phyloP scores from a whole-genome alignment of 129 eudicot genomes.

The Pulicaria dysenterica region DNA sequence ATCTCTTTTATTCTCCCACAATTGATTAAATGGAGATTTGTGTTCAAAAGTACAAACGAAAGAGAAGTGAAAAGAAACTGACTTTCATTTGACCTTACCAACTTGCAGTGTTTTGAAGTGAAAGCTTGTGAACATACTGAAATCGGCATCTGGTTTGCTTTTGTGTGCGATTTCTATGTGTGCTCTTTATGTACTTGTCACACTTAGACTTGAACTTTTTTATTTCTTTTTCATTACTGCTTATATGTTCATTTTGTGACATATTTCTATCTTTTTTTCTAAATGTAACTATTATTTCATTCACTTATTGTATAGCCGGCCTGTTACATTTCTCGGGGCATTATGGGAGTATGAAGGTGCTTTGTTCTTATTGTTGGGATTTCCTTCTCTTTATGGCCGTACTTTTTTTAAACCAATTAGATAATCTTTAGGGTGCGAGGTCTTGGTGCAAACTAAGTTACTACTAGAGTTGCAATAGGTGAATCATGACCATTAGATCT shows the following conservation, averaged over 20 bases:
- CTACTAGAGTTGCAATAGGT: too few relatives aligned
- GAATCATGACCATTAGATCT: too few relatives aligned
- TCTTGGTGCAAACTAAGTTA: too few relatives aligned
- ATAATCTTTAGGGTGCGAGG: too few relatives aligned
- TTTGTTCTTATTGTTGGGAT: too few relatives aligned
- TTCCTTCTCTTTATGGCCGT: too few relatives aligned
- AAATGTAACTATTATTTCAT: conserved; percentile 19
- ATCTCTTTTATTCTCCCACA: too few relatives aligned
- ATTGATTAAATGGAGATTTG: background rate
- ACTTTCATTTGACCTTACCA: too few relatives aligned
- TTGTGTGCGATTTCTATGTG: conserved; percentile 17
- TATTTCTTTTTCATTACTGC: background rate
- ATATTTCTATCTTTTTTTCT: background rate
- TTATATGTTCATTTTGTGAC: conserved; percentile 3
- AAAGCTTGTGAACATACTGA: conserved; percentile 28
- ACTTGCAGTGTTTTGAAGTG: conserved; percentile 59
- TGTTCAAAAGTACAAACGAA: background rate
- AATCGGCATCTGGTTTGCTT: conserved; percentile 20
- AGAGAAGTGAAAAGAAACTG: conserved; percentile 11
- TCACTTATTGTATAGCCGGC: background rate
- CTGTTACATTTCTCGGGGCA: too few relatives aligned
- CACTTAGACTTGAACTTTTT: conserved; percentile 4
- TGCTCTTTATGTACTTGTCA: conserved; percentile 19
- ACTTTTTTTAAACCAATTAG: too few relatives aligned
- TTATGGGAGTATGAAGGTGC: too few relatives aligned